Conservation (phyloP, 495 filamentous ascomycete species). For the Daldinia concentrica region DNA sequence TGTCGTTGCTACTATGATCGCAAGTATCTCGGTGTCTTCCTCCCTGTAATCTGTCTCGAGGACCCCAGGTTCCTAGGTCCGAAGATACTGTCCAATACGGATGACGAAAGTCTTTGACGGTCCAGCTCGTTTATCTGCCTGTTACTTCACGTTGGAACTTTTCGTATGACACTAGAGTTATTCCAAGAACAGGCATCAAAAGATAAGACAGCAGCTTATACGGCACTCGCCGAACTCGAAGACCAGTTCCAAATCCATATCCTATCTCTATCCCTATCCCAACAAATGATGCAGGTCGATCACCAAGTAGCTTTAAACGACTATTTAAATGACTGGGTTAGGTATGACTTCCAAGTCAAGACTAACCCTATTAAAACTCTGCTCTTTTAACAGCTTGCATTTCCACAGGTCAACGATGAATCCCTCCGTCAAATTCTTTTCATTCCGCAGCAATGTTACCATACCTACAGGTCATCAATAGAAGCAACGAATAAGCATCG, state of each 20-base stretch:
- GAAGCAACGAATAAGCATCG: slow-evolving; percentile 38
- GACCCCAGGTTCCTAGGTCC: neutral
- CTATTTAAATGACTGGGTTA: slow-evolving; percentile 4
- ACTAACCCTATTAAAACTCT: slow-evolving; percentile 9
- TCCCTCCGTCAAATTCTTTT: slow-evolving; percentile 38
- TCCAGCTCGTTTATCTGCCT: neutral
- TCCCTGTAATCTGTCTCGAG: slow-evolving; percentile 18
- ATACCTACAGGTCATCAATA: slow-evolving; percentile 39
- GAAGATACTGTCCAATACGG: slow-evolving; percentile 19
- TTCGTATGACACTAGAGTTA: slow-evolving; percentile 16
- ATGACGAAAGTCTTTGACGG: neutral
- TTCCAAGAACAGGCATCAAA: slow-evolving; percentile 2
- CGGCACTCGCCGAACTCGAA: neutral
- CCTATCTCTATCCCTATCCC: neutral
- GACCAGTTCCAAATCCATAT: neutral
- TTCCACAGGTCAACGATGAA: slow-evolving; percentile 30
- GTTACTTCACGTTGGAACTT: slow-evolving; percentile 17
- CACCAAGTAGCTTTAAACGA: slow-evolving; percentile 14
- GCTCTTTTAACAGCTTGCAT: slow-evolving; percentile 27
- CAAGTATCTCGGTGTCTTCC: slow-evolving; percentile 29
- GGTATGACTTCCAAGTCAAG: neutral
- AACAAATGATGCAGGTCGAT: neutral
- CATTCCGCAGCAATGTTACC: slow-evolving; percentile 36
- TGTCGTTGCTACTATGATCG: slow-evolving; percentile 32
- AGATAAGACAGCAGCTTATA: neutral